Conservation (phyloP, 257 asterid species). For the Lithospermum erythrorhizon region DNA sequence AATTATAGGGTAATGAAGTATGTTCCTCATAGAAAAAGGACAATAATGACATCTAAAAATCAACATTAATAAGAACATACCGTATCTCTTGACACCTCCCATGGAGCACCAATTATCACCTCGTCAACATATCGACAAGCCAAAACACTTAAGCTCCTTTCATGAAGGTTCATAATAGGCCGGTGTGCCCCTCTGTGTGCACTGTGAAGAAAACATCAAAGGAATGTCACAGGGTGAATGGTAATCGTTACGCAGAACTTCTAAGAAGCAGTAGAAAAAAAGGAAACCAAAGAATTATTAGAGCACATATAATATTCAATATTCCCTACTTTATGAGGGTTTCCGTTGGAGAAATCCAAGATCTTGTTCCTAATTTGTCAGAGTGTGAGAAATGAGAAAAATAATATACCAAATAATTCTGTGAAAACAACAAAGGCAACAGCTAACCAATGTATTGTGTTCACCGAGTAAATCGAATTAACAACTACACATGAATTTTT, state of each 20-base stretch:
- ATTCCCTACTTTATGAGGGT: too few species aligned
- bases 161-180: conserved; percentile 98
- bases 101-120: conserved; percentile 98
- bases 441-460: too few species aligned
- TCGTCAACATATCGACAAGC: conserved; percentile 95
- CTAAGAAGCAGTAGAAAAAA: neutral
- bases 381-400: too few species aligned
- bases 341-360: too few species aligned
- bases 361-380: too few species aligned
- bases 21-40: neutral
- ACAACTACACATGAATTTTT: too few species aligned
- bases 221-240: neutral
- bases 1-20: neutral
- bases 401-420: too few species aligned
- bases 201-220: conserved; percentile 38
- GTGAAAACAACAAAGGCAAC: too few species aligned
- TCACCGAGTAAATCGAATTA: too few species aligned
- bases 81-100: conserved; percentile 95
- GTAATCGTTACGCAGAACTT: neutral
- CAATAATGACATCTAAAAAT: neutral
- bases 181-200: conserved; percentile 90
- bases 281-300: neutral
- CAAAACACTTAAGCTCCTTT: conserved; percentile 96
- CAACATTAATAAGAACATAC: conserved; percentile 24
- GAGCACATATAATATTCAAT: too few species aligned